A percentile compares a stretch with the other conserved stretches of the same genome.
Evolutionary conservation across 495 filamentous ascomycete species (phyloP).

Genomic region (Aspergillus asperescens): DNA sequence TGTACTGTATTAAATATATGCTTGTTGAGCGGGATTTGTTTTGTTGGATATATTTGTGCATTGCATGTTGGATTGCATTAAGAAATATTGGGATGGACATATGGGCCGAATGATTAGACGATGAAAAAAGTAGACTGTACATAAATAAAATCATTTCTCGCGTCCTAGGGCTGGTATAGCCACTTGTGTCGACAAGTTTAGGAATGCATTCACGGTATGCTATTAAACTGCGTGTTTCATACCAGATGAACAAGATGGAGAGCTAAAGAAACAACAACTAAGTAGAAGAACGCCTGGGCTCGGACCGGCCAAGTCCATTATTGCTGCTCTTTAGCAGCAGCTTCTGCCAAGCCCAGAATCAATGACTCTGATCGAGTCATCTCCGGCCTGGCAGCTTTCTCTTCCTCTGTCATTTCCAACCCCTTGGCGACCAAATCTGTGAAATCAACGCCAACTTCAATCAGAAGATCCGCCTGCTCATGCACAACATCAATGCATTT

Average conservation of each 20-base stretch:
- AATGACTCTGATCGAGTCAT: slow-evolving; percentile 27
- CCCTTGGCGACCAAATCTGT: slow-evolving; percentile 56
- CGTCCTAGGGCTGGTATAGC: background rate
- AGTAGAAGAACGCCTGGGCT: background rate
- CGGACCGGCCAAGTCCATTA: background rate
- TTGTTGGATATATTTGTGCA: background rate
- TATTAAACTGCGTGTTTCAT: background rate
- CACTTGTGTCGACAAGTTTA: background rate
- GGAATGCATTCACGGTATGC: background rate
- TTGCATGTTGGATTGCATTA: background rate
- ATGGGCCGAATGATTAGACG: too few relatives aligned
- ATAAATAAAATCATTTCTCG: background rate
- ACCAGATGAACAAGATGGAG: background rate
- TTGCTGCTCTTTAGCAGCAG: slow-evolving; percentile 12
- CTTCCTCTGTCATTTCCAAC: slow-evolving; percentile 31
- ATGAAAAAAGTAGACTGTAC: background rate
- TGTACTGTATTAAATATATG: background rate
- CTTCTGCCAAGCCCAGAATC: slow-evolving; percentile 21
- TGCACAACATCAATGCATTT: slow-evolving; percentile 79
- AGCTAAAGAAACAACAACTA: background rate
- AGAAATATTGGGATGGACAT: too few relatives aligned
- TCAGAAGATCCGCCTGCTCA: slow-evolving; percentile 71
- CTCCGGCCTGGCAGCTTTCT: slow-evolving; percentile 17
- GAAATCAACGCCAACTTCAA: slow-evolving; percentile 89
- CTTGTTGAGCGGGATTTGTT: too few relatives aligned